phyloP scores from a whole-genome alignment of 2,329 filamentous ascomycete genomes.

The Pestalotiopsis sp. region DNA sequence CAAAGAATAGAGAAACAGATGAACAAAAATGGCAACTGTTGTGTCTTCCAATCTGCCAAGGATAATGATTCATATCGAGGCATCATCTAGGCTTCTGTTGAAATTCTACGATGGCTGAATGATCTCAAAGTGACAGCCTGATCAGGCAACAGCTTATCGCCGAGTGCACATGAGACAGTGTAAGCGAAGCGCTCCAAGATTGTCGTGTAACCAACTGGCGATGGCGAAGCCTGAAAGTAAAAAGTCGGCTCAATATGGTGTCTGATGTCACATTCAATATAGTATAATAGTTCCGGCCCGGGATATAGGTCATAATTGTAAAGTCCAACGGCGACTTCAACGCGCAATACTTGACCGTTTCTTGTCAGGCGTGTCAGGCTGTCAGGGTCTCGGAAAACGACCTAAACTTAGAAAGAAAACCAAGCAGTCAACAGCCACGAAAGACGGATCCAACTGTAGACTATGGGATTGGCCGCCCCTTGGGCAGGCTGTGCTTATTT shows the following conservation, averaged over 20 bases:
- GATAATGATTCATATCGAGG: no score
- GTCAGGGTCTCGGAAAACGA: neutral
- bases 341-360: neutral
- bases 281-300: neutral
- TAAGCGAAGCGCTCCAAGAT: neutral
- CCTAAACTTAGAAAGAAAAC: neutral
- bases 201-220: neutral
- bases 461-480: neutral
- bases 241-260: no score
- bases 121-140: neutral
- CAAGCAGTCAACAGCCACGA: conserved; percentile 9
- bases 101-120: neutral
- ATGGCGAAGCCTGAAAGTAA: no score
- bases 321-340: conserved; percentile 6
- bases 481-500: conserved; percentile 11
- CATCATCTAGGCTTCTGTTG: no score
- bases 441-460: neutral
- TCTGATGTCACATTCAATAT: neutral
- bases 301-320: neutral
- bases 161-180: neutral
- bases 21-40: no score
- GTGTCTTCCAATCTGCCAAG: no score
- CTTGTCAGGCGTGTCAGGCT: neutral
- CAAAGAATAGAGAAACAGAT: neutral
- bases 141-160: neutral